Percentiles rank a stretch among this genome's conserved stretches.
These are phyloP conservation scores for Arthrobotrys iridis DNA, from an alignment of 2,329 filamentous ascomycete genomes.

Conservation along the genomic window DNA sequence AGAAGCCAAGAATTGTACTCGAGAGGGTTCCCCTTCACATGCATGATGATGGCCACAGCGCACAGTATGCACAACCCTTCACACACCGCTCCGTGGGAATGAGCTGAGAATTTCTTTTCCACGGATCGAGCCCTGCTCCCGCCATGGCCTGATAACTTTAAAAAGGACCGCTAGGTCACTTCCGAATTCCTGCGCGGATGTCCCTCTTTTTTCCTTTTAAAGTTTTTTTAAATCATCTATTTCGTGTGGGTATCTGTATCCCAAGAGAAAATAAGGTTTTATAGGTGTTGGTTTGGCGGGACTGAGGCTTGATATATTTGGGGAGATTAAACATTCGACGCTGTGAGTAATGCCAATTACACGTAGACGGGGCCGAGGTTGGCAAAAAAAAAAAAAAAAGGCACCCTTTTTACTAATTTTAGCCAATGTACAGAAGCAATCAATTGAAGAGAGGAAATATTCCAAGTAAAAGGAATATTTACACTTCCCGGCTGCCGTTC, in stretches of 20 bases:
- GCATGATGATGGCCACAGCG: constrained; percentile 40
- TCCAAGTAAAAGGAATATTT: not conserved
- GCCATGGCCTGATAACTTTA: constrained; percentile 35
- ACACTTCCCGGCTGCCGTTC: not conserved
- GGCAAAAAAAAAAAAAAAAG: too few relatives aligned
- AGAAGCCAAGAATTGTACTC: not conserved
- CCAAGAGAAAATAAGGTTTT: constrained; percentile 7
- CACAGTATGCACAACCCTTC: constrained; percentile 6
- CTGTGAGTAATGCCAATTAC: not conserved
- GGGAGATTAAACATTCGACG: constrained; percentile 15
- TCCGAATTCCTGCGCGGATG: constrained; percentile 6
- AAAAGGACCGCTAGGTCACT: constrained; percentile 13
- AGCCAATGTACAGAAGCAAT: not conserved
- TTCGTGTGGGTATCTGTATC: constrained; percentile 1
- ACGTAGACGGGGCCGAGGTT: not conserved
- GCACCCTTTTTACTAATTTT: constrained; percentile 12
- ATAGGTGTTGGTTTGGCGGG: constrained; percentile 6
- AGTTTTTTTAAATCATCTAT: not conserved
- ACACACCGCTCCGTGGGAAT: not conserved
- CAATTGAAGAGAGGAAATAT: not conserved
- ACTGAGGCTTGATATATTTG: constrained; percentile 10
- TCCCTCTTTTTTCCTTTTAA: not conserved
- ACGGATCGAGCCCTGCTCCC: constrained; percentile 6
- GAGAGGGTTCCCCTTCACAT: not conserved
- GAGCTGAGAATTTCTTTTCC: constrained; percentile 13